Evolutionary conservation across 2,329 filamentous ascomycete genomes (phyloP).

Genomic region (Rutstroemia sp.): DNA sequence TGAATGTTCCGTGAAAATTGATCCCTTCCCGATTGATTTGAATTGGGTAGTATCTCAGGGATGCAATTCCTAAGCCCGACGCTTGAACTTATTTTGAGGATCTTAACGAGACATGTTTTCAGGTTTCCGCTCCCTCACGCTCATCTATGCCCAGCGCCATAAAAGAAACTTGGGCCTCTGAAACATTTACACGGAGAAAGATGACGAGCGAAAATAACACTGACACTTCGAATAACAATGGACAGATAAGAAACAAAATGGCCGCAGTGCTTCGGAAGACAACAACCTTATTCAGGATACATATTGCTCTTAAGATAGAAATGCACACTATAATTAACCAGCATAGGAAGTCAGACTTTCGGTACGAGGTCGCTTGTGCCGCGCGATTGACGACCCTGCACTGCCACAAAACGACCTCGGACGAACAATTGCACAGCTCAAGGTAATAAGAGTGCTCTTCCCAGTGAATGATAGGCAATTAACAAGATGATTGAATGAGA

Average conservation of each 20-base stretch:
- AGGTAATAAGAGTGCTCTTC: background rate
- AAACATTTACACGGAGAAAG: slow-evolving; percentile 1
- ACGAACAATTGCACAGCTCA: background rate
- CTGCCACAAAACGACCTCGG: background rate
- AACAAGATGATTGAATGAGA: background rate
- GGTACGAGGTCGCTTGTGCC: slow-evolving; percentile 8
- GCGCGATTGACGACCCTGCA: slow-evolving; percentile 5
- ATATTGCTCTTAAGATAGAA: slow-evolving; percentile 1
- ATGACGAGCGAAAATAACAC: slow-evolving; percentile 7
- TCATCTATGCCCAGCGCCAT: slow-evolving; percentile 7
- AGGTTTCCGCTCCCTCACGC: background rate
- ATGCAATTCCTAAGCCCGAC: slow-evolving; percentile 2
- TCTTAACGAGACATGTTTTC: slow-evolving; percentile 2
- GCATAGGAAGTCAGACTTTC: background rate
- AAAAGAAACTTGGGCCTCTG: background rate
- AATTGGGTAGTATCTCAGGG: slow-evolving; percentile 8
- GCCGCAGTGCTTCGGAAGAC: background rate
- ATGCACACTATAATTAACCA: slow-evolving; percentile 6
- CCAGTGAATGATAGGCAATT: background rate
- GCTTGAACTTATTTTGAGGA: background rate
- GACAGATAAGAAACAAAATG: background rate
- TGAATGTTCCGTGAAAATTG: background rate
- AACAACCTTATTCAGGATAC: background rate
- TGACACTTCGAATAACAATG: background rate
- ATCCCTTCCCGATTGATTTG: background rate